A percentile compares a stretch with the other conserved stretches of the same genome.
Evolutionary conservation across 345 rosid genomes (phyloP).

Genomic region (Rhizophora apiculata): DNA sequence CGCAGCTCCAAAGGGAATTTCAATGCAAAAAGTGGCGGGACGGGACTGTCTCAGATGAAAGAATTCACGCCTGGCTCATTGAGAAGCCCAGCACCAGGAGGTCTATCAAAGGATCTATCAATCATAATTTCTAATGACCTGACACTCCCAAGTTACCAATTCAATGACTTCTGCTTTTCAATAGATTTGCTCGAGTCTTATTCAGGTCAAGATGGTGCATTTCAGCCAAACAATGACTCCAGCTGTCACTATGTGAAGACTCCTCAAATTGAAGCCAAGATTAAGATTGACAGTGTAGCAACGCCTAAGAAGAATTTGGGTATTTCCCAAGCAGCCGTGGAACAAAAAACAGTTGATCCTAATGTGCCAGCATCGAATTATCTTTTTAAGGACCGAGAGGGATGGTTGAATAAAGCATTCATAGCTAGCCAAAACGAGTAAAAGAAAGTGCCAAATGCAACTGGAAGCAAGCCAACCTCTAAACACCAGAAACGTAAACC

Average conservation of each 20-base stretch:
- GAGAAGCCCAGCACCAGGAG: neutral
- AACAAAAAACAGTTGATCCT: neutral
- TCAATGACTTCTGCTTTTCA: constrained; percentile 44
- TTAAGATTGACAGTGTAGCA: neutral
- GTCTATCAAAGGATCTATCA: constrained; percentile 12
- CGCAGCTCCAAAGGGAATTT: neutral
- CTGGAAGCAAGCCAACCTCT: constrained; percentile 11
- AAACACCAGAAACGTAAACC: constrained; percentile 12
- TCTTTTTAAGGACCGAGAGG: constrained; percentile 1
- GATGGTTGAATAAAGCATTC: constrained; percentile 14
- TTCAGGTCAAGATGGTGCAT: constrained; percentile 7
- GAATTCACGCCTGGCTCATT: constrained; percentile 1
- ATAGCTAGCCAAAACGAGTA: constrained; percentile 11
- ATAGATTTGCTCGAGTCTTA: constrained; percentile 41
- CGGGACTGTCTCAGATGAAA: neutral
- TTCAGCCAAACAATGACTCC: constrained; percentile 4
- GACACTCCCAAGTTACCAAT: constrained; percentile 40
- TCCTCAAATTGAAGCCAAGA: constrained; percentile 15
- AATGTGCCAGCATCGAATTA: constrained; percentile 4
- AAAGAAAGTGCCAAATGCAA: constrained; percentile 12
- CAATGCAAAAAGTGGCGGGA: neutral
- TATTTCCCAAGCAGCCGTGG: neutral
- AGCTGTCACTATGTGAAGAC: neutral
- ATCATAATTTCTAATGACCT: constrained; percentile 29
- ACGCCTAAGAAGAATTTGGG: neutral